Evolutionary conservation across 2,329 filamentous ascomycete species (phyloP), one percentile per base, ranked within the genome.

Genomic region (Orbilia brochopaga): DNA sequence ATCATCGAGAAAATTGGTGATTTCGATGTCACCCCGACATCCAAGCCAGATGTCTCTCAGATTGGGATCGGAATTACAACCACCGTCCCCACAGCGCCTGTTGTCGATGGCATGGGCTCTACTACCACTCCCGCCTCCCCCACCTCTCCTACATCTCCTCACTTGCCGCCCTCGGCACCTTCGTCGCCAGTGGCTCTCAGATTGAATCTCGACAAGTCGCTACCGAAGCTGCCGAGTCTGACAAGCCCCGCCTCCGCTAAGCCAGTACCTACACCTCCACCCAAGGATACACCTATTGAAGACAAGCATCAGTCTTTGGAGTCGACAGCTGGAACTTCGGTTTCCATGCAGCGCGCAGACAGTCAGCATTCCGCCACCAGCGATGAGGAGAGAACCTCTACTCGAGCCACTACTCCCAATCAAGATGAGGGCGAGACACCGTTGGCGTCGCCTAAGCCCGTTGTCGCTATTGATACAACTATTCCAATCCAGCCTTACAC

Each of bases 1-100:
- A 87, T 95, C 50, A 89, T 99, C 66, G 92, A 96, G 80, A 85
- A 89, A 72, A 91, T 94, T 74, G 92, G 92, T 19, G 92, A 96
- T 79, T 96, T 96, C 75, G 92, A 96, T 79, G 87, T 92, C 23
- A 61, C 60, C 0, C 40, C 64, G 7, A 7, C 54, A n/a, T 13
- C 54, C 15, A 54, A 51, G 23, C 44, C 30, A 19, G 32, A 53
- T n/a, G 56, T 65, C 17, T 72, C 67, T 27, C 67, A 72, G 32
- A 72, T 72, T 40, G 67, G 67, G 32, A 72, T 72, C 30, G 67
- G 67, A 37, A 72, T 72, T 13, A 72, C 67, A 23, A 72, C 67
- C n/a, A 72, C 67, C n/a, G 50, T 72, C 23, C 60, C 56, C 5
- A 65, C 67, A 0, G 67, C 67, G 5, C 67, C 67, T 37, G 67